Evolutionary conservation across 2,329 filamentous ascomycete species (phyloP).

Genomic region (Fusarium stilboides): DNA sequence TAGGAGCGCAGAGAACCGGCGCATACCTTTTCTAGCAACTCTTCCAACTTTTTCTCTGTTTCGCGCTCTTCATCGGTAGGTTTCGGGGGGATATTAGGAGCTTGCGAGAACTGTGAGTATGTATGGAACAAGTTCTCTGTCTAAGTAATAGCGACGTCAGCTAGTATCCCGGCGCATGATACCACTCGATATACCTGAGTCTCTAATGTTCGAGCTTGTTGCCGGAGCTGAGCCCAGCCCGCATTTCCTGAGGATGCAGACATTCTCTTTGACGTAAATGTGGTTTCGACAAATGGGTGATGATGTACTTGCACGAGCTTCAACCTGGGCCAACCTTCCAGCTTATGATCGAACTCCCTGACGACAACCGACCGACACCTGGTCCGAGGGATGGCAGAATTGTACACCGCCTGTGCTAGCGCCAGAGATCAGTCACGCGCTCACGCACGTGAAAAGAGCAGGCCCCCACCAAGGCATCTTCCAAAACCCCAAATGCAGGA

Average conservation of each 20-base stretch:
- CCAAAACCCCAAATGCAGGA: background rate
- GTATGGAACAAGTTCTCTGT: conserved; percentile 87
- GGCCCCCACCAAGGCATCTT: background rate
- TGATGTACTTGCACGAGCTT: conserved; percentile 32
- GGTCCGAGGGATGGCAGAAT: conserved; percentile 49
- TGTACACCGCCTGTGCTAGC: conserved; percentile 49
- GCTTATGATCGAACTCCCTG: conserved; percentile 44
- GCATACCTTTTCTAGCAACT: conserved; percentile 83
- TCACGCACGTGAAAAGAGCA: conserved; percentile 42
- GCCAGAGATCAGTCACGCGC: conserved; percentile 11
- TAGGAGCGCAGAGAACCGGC: background rate
- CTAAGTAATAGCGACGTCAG: conserved; percentile 62
- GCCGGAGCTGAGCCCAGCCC: conserved; percentile 94
- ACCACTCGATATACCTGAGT: conserved; percentile 77
- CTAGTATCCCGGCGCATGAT: conserved; percentile 36
- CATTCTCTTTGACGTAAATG: conserved; percentile 57
- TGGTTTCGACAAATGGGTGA: conserved; percentile 26
- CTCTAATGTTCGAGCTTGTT: conserved; percentile 90
- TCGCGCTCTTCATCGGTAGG: conserved; percentile 87
- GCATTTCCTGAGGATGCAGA: conserved; percentile 66
- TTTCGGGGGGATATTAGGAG: conserved; percentile 83
- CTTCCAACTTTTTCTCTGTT: conserved; percentile 85
- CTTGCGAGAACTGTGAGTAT: conserved; percentile 92
- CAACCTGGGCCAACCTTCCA: conserved; percentile 27
- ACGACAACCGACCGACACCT: conserved; percentile 44